Conservation (phyloP, 176 grass and related monocot genomes). For the Aegilops sharonensis region DNA sequence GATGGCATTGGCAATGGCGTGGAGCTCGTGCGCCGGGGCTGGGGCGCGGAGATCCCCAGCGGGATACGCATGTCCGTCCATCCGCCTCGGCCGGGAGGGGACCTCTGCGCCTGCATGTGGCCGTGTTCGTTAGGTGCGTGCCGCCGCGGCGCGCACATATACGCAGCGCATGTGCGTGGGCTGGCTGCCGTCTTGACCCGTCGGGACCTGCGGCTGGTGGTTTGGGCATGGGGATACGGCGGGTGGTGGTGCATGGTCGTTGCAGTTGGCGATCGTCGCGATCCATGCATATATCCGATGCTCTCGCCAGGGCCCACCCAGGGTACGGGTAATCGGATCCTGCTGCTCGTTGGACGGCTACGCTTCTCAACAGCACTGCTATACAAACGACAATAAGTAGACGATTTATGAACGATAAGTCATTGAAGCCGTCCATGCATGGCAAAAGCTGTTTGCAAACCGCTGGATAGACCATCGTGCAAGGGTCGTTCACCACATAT, state of each 20-base stretch:
- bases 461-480: no score
- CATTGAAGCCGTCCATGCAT: no score
- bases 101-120: constrained; percentile 11
- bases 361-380: background rate
- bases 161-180: background rate
- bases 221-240: background rate
- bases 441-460: no score
- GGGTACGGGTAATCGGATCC: background rate
- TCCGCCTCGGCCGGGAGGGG: background rate
- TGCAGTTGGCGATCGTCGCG: background rate
- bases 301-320: background rate
- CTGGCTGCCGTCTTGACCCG: background rate
- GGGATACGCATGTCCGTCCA: constrained; percentile 36
- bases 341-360: background rate
- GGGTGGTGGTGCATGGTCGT: background rate
- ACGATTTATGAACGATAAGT: no score
- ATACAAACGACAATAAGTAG: no score
- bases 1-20: background rate
- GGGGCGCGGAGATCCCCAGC: constrained; percentile 22
- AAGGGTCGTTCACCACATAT: no score
- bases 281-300: background rate
- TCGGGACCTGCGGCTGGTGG: background rate
- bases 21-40: constrained; percentile 20
- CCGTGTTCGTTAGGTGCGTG: constrained; percentile 19
- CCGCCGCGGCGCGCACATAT: constrained; percentile 9